These are phyloP conservation scores for Pinus taeda DNA, from an alignment of 75 land plant genomes.

Conservation along the genomic window DNA sequence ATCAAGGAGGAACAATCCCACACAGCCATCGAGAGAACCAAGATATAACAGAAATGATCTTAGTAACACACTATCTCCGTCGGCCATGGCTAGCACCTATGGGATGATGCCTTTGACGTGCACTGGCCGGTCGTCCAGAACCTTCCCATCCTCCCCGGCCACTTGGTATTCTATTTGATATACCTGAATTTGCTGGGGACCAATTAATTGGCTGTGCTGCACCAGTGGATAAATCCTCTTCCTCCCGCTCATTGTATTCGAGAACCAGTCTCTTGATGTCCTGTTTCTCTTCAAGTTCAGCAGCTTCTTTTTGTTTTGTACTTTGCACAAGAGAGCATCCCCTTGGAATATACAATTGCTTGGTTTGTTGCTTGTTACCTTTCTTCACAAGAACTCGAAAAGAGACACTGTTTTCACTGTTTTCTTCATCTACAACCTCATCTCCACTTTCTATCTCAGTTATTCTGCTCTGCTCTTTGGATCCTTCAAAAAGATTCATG, in stretches of 20 bases:
- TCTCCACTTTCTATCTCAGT: conserved; percentile 52
- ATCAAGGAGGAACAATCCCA: background rate
- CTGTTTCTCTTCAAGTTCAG: conserved; percentile 96
- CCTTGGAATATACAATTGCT: conserved; percentile 84
- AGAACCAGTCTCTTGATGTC: conserved; percentile 83
- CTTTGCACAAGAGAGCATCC: conserved; percentile 94
- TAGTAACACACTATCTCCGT: conserved; percentile 17
- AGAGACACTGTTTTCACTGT: conserved; percentile 53
- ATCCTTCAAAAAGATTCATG: conserved; percentile 82
- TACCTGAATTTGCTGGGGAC: conserved; percentile 27
- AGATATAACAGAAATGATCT: background rate
- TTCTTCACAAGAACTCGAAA: conserved; percentile 91
- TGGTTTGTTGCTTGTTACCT: conserved; percentile 94
- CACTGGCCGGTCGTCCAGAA: conserved; percentile 17
- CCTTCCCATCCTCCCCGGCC: conserved; percentile 39
- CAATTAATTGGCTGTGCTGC: conserved; percentile 61
- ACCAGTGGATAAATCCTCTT: conserved; percentile 68
- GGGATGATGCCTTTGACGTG: conserved; percentile 60
- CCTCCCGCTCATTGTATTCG: conserved; percentile 97
- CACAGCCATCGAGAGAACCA: background rate
- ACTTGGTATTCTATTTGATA: conserved; percentile 18
- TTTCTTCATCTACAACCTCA: conserved; percentile 44
- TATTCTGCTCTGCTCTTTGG: conserved; percentile 38
- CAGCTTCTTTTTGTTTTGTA: conserved; percentile 96
- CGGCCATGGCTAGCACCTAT: conserved; percentile 29